A percentile compares a stretch with the other conserved stretches of the same genome.
Conservation (phyloP, 441 rosid species). For the Mallotus japonicus region DNA sequence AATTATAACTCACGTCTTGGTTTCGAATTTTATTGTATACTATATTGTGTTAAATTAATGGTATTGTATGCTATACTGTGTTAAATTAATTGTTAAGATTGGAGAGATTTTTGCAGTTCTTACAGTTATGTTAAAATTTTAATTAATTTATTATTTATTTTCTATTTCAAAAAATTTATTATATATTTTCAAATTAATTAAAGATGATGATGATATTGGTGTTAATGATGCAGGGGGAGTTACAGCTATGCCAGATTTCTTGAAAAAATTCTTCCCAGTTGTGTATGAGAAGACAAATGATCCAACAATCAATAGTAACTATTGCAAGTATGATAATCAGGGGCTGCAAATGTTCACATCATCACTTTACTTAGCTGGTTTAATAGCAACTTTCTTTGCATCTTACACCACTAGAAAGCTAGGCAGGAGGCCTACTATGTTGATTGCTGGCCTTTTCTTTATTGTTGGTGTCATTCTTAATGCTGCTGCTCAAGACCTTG, state of each 20-base stretch:
- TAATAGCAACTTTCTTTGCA: slow-evolving; percentile 83
- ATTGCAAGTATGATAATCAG: slow-evolving; percentile 91
- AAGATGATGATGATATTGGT: background rate
- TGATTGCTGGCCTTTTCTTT: slow-evolving; percentile 82
- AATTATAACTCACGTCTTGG: too few species aligned
- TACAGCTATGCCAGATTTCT: slow-evolving; percentile 76
- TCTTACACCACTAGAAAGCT: slow-evolving; percentile 78
- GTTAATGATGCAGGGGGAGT: slow-evolving; percentile 61
- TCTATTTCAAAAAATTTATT: too few species aligned
- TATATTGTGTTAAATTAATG: too few species aligned
- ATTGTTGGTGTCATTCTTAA: slow-evolving; percentile 63
- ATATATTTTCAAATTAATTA: too few species aligned
- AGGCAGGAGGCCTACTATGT: slow-evolving; percentile 76
- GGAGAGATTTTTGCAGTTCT: too few species aligned
- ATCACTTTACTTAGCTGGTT: slow-evolving; percentile 82
- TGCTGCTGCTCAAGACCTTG: slow-evolving; percentile 66
- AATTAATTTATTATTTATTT: too few species aligned
- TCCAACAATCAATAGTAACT: slow-evolving; percentile 40
- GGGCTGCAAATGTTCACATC: slow-evolving; percentile 85
- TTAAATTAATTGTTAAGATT: too few species aligned
- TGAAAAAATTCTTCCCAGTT: slow-evolving; percentile 71
- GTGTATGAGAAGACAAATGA: slow-evolving; percentile 46
- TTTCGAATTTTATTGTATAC: too few species aligned
- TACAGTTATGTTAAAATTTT: too few species aligned
- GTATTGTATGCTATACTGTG: too few species aligned